Evolutionary conservation across 1,139 yeast species (phyloP), one percentile per base, ranked within the genome.

Genomic region (Yamadazyma blattariae): DNA sequence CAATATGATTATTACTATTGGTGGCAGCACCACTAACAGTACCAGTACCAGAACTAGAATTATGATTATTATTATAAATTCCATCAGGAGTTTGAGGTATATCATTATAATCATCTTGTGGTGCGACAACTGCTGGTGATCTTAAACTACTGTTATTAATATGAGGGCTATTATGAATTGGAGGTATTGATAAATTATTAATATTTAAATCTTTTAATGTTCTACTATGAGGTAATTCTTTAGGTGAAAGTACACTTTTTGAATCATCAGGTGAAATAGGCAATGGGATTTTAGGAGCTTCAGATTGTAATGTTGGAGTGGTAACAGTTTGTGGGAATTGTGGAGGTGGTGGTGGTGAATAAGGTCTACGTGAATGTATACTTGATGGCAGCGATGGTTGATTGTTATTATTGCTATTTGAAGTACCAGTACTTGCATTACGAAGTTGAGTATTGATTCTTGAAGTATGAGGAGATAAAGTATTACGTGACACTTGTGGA

Each of bases 81-180:
- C 47, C 51, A 18, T 55, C 52, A 1, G 57, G 56, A n/a, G 58
- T 52, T 6, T 36, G 32, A 3, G 23, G 27, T 3, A 14, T 11
- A 10, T 31, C 15, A 3, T 27, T 6, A 21, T 32, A 15, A 18
- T 21, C n/a, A n/a, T 26, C 16, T 17, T 17, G 19, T 17, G 35
- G 10, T 12, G 34, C 29, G 26, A 45, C 30, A 13, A 38, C 36
- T 3, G 47, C 50, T 5, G 54, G 54, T 10, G 54, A 46, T 36
- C 52, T 46, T 30, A 52, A 41, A 11, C 27, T 13, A 10, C 18
- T 22, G 14, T 22, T 26, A 28, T 27, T 33, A 14, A 8, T 15
- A 8, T 16, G 10, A 11, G 17, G 13, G 14, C 9, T 18, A 19
- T 28, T 28, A 13, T 34, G 23, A 7, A 12, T 21, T 8, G 18